phyloP scores from a whole-genome alignment of 1,284 basidiomycete species.

The Anthracocystis walkeri region DNA sequence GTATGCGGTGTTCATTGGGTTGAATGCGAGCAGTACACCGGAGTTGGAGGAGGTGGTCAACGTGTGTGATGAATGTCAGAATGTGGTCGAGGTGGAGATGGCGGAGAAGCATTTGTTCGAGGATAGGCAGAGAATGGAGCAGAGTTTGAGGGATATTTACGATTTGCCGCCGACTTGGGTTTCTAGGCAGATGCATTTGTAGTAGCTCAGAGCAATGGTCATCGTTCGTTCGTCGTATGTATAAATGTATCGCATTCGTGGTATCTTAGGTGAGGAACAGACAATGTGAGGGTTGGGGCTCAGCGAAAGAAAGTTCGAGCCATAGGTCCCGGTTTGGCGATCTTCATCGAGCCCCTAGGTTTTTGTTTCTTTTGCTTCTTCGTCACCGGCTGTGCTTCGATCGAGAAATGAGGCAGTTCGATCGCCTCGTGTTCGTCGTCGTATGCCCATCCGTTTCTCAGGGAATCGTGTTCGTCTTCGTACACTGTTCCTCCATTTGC shows the following conservation, averaged over 20 bases:
- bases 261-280: slow-evolving; percentile 5
- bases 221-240: too few species aligned
- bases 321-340: slow-evolving; percentile 43
- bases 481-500: slow-evolving; percentile 4
- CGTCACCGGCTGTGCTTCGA: slow-evolving; percentile 16
- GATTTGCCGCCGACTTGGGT: slow-evolving; percentile 55
- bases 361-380: slow-evolving; percentile 25
- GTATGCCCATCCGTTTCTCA: slow-evolving; percentile 37
- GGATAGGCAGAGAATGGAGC: slow-evolving; percentile 5
- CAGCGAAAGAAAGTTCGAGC: slow-evolving; percentile 39
- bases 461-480: slow-evolving; percentile 39
- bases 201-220: neutral
- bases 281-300: neutral
- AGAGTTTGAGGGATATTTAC: slow-evolving; percentile 44
- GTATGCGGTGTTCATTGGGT: slow-evolving; percentile 52
- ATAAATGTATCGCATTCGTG: slow-evolving; percentile 6
- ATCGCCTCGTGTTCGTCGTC: slow-evolving; percentile 17
- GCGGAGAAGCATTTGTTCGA: slow-evolving; percentile 27
- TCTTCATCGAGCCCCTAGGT: slow-evolving; percentile 21
- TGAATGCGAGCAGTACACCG: slow-evolving; percentile 46
- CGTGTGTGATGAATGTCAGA: slow-evolving; percentile 37
- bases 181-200: slow-evolving; percentile 37
- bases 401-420: slow-evolving; percentile 39
- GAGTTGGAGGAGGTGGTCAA: slow-evolving; percentile 40
- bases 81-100: slow-evolving; percentile 21